Evolutionary conservation across 495 filamentous ascomycete species (phyloP).

Genomic region (Immersiella caudata): DNA sequence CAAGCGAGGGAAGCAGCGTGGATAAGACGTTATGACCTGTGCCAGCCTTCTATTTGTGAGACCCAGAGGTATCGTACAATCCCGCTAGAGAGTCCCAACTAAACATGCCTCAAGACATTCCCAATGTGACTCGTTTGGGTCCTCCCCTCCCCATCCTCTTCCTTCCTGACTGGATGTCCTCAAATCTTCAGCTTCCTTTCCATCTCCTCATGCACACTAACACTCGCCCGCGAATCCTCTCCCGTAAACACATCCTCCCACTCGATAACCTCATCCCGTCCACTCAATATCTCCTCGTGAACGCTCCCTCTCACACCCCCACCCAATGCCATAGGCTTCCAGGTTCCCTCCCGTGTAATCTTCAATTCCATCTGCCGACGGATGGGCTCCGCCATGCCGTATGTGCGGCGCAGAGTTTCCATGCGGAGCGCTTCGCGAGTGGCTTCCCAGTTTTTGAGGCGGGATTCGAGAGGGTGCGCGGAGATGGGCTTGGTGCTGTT

Average conservation of each 20-base stretch:
- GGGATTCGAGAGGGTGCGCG: slow-evolving; percentile 87
- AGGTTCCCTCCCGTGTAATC: slow-evolving; percentile 64
- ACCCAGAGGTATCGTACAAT: slow-evolving; percentile 14
- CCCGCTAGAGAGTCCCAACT: neutral
- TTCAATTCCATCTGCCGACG: slow-evolving; percentile 93
- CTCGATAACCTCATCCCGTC: slow-evolving; percentile 70
- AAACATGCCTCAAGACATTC: neutral
- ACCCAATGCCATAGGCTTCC: slow-evolving; percentile 53
- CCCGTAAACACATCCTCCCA: slow-evolving; percentile 93
- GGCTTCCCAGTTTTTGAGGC: slow-evolving; percentile 77
- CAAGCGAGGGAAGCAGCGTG: neutral
- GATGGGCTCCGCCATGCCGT: slow-evolving; percentile 91
- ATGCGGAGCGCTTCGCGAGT: slow-evolving; percentile 88
- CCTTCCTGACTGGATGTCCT: slow-evolving; percentile 1
- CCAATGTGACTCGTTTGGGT: too few species aligned
- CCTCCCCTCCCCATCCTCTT: neutral
- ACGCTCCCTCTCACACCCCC: slow-evolving; percentile 48
- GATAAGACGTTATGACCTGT: neutral
- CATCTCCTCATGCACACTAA: slow-evolving; percentile 88
- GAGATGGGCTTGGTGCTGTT: slow-evolving; percentile 51
- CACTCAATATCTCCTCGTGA: slow-evolving; percentile 79
- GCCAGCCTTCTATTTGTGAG: neutral
- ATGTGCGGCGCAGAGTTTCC: slow-evolving; percentile 79
- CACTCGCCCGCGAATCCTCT: slow-evolving; percentile 66
- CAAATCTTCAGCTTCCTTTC: slow-evolving; percentile 74